These are phyloP conservation scores for Setomelanomma holmii DNA, from an alignment of 2,329 filamentous ascomycete genomes.

Conservation along the genomic window DNA sequence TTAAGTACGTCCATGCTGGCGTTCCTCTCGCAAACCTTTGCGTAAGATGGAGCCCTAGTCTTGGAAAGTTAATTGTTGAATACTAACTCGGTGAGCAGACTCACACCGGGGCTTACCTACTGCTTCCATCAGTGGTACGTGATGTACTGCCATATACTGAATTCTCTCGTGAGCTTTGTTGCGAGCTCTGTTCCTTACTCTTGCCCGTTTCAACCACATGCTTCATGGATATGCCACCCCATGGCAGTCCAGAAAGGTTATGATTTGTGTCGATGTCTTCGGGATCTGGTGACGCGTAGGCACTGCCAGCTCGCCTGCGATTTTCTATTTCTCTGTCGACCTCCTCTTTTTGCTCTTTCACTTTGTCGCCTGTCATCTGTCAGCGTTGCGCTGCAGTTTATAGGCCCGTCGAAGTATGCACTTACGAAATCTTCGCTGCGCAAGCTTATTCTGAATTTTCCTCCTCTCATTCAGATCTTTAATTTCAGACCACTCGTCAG, in stretches of 20 bases:
- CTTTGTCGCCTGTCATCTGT: conserved; percentile 67
- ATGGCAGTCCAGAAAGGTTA: conserved; percentile 71
- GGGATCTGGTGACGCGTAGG: conserved; percentile 68
- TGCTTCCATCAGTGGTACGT: conserved; percentile 45
- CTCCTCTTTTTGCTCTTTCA: conserved; percentile 71
- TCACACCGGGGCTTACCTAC: conserved; percentile 48
- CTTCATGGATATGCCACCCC: conserved; percentile 72
- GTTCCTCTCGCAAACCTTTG: conserved; percentile 50
- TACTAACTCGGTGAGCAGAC: conserved; percentile 23
- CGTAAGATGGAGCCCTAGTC: conserved; percentile 49
- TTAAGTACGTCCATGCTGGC: conserved; percentile 36
- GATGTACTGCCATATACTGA: conserved; percentile 49
- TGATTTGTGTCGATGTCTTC: conserved; percentile 62
- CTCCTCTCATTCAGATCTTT: conserved; percentile 74
- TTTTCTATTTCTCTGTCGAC: conserved; percentile 70
- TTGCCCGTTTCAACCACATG: conserved; percentile 57
- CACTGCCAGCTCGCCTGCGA: conserved; percentile 67
- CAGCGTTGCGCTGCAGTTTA: conserved; percentile 2
- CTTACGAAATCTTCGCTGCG: conserved; percentile 78
- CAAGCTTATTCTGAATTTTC: conserved; percentile 77
- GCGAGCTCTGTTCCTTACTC: conserved; percentile 53
- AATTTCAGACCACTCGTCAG: conserved; percentile 74
- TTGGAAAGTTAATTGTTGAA: conserved; percentile 33
- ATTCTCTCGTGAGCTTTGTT: conserved; percentile 49
- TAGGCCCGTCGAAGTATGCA: conserved; percentile 12